These are phyloP conservation scores for Colletotrichum caudatum DNA, from an alignment of 2,329 filamentous ascomycete species.

Conservation along the genomic window DNA sequence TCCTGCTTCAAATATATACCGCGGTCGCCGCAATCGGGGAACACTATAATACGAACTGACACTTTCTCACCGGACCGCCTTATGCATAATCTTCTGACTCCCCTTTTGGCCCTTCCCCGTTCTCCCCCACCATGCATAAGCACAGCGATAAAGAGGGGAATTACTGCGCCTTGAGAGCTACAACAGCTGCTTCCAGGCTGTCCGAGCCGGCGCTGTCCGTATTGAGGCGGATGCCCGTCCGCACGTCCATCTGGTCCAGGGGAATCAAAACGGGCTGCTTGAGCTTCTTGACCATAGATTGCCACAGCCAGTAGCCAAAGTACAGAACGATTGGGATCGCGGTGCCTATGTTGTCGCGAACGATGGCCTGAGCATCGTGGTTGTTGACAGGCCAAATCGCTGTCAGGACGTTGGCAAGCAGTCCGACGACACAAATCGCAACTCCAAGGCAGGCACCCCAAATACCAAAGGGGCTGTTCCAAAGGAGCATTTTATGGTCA, in stretches of 20 bases:
- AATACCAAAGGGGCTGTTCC: slow-evolving; percentile 48
- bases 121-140: not conserved
- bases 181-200: slow-evolving; percentile 13
- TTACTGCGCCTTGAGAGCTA: slow-evolving; percentile 7
- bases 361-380: slow-evolving; percentile 41
- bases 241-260: slow-evolving; percentile 46
- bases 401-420: slow-evolving; percentile 49
- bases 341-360: slow-evolving; percentile 48
- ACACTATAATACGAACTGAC: not conserved
- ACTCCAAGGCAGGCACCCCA: slow-evolving; percentile 45
- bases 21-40: not conserved
- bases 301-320: slow-evolving; percentile 45
- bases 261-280: slow-evolving; percentile 43
- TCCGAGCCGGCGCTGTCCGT: slow-evolving; percentile 11
- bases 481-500: slow-evolving; percentile 50
- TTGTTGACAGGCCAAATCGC: slow-evolving; percentile 44
- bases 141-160: not conserved
- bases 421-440: slow-evolving; percentile 47
- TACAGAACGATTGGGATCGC: slow-evolving; percentile 46
- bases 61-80: slow-evolving; percentile 1
- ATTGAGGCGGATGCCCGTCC: slow-evolving; percentile 39
- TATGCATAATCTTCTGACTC: not conserved
- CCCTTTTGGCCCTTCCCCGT: not conserved
- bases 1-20: not conserved
- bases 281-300: slow-evolving; percentile 25